A percentile compares a stretch with the other conserved stretches of the same genome.
phyloP scores from a whole-genome alignment of 2,329 filamentous ascomycete genomes.

The Pyrenophora graminea region DNA sequence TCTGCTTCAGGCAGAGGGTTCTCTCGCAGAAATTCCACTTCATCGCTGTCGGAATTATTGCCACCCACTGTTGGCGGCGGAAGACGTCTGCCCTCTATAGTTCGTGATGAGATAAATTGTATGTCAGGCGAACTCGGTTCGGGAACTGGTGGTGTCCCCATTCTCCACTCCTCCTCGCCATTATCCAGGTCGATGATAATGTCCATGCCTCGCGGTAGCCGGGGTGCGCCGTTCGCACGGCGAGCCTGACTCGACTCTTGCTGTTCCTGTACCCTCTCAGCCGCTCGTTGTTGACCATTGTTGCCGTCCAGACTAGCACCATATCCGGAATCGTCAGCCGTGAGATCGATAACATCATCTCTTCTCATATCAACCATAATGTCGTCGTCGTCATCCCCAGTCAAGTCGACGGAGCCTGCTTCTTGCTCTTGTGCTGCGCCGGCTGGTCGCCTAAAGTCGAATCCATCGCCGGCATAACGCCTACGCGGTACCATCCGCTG shows the following conservation, averaged over 20 bases:
- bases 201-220: constrained; percentile 49
- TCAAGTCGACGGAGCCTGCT: constrained; percentile 47
- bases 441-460: constrained; percentile 59
- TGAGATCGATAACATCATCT: constrained; percentile 37
- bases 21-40: constrained; percentile 37
- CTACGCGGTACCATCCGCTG: constrained; percentile 36
- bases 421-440: constrained; percentile 36
- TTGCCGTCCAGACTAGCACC: constrained; percentile 16
- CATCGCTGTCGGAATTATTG: constrained; percentile 30
- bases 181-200: constrained; percentile 51
- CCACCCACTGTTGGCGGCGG: background rate
- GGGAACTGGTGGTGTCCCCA: constrained; percentile 27
- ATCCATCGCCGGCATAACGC: constrained; percentile 57
- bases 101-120: constrained; percentile 50
- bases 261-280: background rate
- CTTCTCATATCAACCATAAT: too few relatives aligned
- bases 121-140: constrained; percentile 52
- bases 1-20: constrained; percentile 30
- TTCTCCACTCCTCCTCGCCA: constrained; percentile 27
- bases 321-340: constrained; percentile 33
- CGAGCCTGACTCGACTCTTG: constrained; percentile 6
- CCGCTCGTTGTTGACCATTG: background rate
- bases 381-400: constrained; percentile 21
- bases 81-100: constrained; percentile 26
- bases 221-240: constrained; percentile 32